A percentile compares a stretch with the other conserved stretches of the same genome.
phyloP scores from a whole-genome alignment of 2,329 filamentous ascomycete genomes.

The Aspergillus vadensis region DNA sequence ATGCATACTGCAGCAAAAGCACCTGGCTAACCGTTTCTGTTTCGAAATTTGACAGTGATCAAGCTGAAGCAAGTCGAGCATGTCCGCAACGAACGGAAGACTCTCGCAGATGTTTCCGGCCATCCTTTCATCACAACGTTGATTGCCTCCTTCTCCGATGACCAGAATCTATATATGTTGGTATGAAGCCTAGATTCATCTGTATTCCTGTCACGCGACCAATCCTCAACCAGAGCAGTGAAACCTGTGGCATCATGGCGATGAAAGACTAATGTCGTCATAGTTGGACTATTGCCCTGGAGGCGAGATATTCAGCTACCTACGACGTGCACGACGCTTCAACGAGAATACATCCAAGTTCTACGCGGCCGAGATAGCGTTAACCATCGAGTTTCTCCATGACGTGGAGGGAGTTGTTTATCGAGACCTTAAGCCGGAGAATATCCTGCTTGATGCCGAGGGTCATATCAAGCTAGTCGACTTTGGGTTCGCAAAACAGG shows the following conservation, averaged over 20 bases:
- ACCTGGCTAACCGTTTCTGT: slow-evolving; percentile 9
- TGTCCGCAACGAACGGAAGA: slow-evolving; percentile 66
- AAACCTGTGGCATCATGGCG: background rate
- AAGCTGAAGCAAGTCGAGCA: slow-evolving; percentile 70
- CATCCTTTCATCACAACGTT: slow-evolving; percentile 68
- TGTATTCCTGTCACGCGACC: background rate
- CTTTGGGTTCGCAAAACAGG: slow-evolving; percentile 69
- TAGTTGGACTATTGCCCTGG: slow-evolving; percentile 68
- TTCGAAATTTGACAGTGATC: slow-evolving; percentile 42
- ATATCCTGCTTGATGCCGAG: slow-evolving; percentile 66
- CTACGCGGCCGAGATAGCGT: slow-evolving; percentile 67
- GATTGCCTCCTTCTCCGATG: slow-evolving; percentile 65
- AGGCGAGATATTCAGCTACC: slow-evolving; percentile 67
- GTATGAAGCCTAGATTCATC: slow-evolving; percentile 31
- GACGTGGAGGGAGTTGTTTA: slow-evolving; percentile 66
- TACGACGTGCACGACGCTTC: slow-evolving; percentile 63
- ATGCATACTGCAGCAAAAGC: slow-evolving; percentile 10
- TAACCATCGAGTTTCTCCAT: slow-evolving; percentile 66
- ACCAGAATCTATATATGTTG: slow-evolving; percentile 59
- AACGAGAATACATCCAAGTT: slow-evolving; percentile 65
- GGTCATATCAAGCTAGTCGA: slow-evolving; percentile 68
- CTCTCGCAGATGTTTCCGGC: slow-evolving; percentile 62
- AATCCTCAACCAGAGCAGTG: background rate
- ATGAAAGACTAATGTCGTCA: slow-evolving; percentile 22
- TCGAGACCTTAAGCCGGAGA: slow-evolving; percentile 67